Evolutionary conservation across 1,139 yeast species (phyloP).

Genomic region (Scheffersomyces lignicola): DNA sequence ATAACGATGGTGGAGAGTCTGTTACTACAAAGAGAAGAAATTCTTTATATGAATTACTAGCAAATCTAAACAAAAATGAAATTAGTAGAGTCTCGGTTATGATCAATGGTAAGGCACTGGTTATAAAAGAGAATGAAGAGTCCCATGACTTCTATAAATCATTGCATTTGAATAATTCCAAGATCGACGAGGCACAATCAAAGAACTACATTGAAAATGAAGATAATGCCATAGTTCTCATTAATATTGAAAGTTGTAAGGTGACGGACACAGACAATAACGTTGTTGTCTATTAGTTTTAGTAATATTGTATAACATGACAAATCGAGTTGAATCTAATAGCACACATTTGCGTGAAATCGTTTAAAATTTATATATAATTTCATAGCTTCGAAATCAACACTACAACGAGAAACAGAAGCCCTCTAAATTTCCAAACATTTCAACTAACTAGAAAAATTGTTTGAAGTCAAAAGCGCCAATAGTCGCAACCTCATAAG

Average conservation of each 20-base stretch:
- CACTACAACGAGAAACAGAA: too few relatives aligned
- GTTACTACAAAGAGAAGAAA: constrained; percentile 30
- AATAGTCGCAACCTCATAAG: too few relatives aligned
- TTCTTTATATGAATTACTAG: constrained; percentile 60
- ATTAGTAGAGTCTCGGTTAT: constrained; percentile 77
- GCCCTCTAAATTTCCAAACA: too few relatives aligned
- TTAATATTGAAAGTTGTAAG: constrained; percentile 64
- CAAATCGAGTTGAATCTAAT: too few relatives aligned
- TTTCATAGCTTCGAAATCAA: too few relatives aligned
- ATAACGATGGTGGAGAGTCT: constrained; percentile 16
- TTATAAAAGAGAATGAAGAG: constrained; percentile 39
- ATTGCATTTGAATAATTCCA: constrained; percentile 58
- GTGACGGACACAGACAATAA: constrained; percentile 82
- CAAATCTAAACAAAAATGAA: constrained; percentile 73
- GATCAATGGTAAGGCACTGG: constrained; percentile 66
- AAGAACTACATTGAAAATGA: constrained; percentile 49
- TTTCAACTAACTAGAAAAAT: too few relatives aligned
- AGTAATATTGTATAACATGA: too few relatives aligned
- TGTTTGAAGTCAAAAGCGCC: too few relatives aligned
- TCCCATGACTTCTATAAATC: constrained; percentile 57
- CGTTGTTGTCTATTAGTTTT: constrained; percentile 43
- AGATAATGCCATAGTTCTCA: constrained; percentile 63
- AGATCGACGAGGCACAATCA: constrained; percentile 71
- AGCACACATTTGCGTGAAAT: too few relatives aligned
- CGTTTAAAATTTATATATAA: too few relatives aligned